These are phyloP conservation scores for Epicoccum nigrum DNA, from an alignment of 2,329 filamentous ascomycete species.

Conservation along the genomic window DNA sequence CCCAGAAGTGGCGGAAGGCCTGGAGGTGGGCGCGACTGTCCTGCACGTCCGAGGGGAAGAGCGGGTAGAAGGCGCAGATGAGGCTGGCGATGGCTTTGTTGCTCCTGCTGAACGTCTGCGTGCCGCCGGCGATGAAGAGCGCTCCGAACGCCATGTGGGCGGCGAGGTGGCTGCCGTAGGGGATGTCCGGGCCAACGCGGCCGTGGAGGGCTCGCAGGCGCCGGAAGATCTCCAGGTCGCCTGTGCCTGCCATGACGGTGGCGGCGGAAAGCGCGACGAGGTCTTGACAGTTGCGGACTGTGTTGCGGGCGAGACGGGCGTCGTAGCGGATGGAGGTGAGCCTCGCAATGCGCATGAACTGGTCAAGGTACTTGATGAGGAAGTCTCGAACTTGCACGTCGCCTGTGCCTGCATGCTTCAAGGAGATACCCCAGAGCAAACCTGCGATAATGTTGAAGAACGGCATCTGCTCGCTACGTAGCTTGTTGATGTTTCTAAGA, in stretches of 20 bases:
- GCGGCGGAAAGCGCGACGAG: conserved; percentile 80
- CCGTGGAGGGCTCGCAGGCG: conserved; percentile 88
- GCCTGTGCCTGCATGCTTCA: conserved; percentile 56
- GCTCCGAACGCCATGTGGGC: conserved; percentile 90
- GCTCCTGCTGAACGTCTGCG: conserved; percentile 86
- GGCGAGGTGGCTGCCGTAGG: conserved; percentile 93
- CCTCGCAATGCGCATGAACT: conserved; percentile 78
- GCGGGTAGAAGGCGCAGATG: conserved; percentile 89
- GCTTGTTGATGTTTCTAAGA: conserved; percentile 63
- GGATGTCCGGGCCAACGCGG: conserved; percentile 79
- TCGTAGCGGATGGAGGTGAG: conserved; percentile 74
- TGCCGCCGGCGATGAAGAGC: conserved; percentile 90
- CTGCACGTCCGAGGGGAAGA: conserved; percentile 86
- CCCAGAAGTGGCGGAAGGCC: conserved; percentile 97
- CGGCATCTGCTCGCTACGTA: conserved; percentile 83
- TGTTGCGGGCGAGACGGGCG: conserved; percentile 79
- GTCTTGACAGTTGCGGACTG: conserved; percentile 90
- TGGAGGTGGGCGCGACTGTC: conserved; percentile 96
- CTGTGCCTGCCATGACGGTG: conserved; percentile 94
- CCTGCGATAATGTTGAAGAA: conserved; percentile 93
- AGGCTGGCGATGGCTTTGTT: conserved; percentile 85
- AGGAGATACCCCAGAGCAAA: conserved; percentile 71
- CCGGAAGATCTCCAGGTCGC: conserved; percentile 83
- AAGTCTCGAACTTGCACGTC: conserved; percentile 77
- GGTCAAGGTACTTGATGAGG: conserved; percentile 81